Evolutionary conservation across 805 yeast genomes (phyloP).

Genomic region (Wickerhamomyces chaumierensis): DNA sequence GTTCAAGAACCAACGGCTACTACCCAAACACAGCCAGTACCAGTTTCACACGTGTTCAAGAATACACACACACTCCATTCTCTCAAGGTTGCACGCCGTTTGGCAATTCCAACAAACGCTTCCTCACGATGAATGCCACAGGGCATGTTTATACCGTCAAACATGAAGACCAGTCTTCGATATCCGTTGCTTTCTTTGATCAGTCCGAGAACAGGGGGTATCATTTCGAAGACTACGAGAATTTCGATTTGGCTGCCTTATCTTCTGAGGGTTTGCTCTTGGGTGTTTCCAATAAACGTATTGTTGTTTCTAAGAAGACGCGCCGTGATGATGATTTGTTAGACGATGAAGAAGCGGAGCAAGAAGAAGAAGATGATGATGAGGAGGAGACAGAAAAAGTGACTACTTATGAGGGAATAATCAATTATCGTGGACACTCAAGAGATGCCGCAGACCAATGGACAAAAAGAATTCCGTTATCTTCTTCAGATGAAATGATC

Average conservation of each 20-base stretch:
- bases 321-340: constrained; percentile 43
- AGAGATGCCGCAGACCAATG: constrained; percentile 47
- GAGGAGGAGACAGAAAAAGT: neutral
- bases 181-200: constrained; percentile 87
- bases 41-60: too few species aligned
- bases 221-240: constrained; percentile 67
- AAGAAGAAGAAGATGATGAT: neutral
- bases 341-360: neutral
- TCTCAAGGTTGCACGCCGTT: constrained; percentile 90
- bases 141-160: constrained; percentile 79
- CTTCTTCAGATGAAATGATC: constrained; percentile 39
- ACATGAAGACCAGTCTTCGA: constrained; percentile 44
- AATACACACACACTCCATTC: constrained; percentile 37
- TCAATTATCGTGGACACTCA: constrained; percentile 48
- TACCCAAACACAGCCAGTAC: too few species aligned
- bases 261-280: constrained; percentile 56
- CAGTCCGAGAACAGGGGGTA: constrained; percentile 51
- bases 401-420: neutral
- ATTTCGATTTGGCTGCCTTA: constrained; percentile 67
- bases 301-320: constrained; percentile 5
- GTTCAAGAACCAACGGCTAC: neutral
- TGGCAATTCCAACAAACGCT: constrained; percentile 45
- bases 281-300: constrained; percentile 34
- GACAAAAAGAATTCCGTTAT: constrained; percentile 50
- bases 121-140: constrained; percentile 64